Evolutionary conservation across 2,329 filamentous ascomycete genomes (phyloP).

Genomic region (Trichoderma aggressivum): DNA sequence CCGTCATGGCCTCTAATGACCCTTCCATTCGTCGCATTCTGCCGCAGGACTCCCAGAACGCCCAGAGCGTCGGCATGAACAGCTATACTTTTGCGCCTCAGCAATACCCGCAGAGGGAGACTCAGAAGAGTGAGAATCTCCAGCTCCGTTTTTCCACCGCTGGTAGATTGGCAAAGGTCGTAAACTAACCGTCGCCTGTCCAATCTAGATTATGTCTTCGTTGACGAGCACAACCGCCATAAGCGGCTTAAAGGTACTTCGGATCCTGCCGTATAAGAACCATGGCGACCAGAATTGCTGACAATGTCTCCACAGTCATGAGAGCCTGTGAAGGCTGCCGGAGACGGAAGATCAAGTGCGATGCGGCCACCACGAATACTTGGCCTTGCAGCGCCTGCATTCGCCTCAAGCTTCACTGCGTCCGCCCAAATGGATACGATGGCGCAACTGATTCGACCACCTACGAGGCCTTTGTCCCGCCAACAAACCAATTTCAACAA

Average conservation of each 20-base stretch:
- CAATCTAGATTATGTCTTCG: slow-evolving; percentile 87
- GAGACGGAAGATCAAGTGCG: slow-evolving; percentile 95
- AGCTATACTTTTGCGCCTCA: slow-evolving; percentile 72
- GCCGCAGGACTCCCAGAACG: slow-evolving; percentile 52
- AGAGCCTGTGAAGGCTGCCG: slow-evolving; percentile 94
- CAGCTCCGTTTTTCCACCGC: not conserved
- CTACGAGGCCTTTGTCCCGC: slow-evolving; percentile 32
- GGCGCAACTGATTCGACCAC: slow-evolving; percentile 39
- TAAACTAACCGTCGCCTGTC: not conserved
- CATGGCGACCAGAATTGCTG: not conserved
- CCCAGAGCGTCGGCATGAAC: slow-evolving; percentile 57
- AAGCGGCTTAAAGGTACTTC: slow-evolving; percentile 87
- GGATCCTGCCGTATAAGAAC: not conserved
- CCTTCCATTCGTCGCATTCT: slow-evolving; percentile 58
- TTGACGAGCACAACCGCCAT: slow-evolving; percentile 97
- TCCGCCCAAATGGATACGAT: slow-evolving; percentile 77
- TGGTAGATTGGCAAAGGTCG: not conserved
- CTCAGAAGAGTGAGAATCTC: slow-evolving; percentile 71
- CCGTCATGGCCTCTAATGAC: slow-evolving; percentile 59
- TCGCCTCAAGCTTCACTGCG: slow-evolving; percentile 86
- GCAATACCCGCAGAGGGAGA: slow-evolving; percentile 58
- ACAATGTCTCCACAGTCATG: slow-evolving; percentile 63
- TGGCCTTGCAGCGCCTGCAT: slow-evolving; percentile 97
- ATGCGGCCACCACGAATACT: slow-evolving; percentile 92
- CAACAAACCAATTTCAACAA: slow-evolving; percentile 43